Percentiles rank a stretch among this genome's conserved stretches.
Evolutionary conservation across 495 filamentous ascomycete species (phyloP).

Genomic region (Echria macrotheca): DNA sequence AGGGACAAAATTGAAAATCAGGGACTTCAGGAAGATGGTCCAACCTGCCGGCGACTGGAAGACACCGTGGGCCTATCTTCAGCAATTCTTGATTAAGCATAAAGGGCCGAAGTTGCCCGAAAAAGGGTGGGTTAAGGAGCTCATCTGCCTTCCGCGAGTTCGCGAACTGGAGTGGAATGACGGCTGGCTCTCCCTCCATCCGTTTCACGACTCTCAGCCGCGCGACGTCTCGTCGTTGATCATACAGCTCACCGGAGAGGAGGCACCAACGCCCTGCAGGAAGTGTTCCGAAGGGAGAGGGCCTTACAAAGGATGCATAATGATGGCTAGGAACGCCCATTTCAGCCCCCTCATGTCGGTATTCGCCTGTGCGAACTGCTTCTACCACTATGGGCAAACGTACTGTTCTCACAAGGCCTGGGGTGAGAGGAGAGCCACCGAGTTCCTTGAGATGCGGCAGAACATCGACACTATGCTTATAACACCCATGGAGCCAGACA

Average conservation of each 20-base stretch:
- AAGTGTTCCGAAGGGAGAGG: constrained; percentile 24
- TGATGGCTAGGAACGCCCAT: constrained; percentile 20
- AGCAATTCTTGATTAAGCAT: constrained; percentile 16
- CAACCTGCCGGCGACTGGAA: no score
- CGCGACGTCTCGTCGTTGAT: constrained; percentile 29
- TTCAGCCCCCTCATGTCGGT: constrained; percentile 6
- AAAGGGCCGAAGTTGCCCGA: constrained; percentile 11
- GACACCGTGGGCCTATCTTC: constrained; percentile 20
- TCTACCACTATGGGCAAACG: constrained; percentile 25
- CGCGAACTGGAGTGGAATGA: constrained; percentile 23
- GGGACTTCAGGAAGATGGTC: no score
- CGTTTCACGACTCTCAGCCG: constrained; percentile 18
- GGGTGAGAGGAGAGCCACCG: constrained; percentile 14
- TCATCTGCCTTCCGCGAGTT: constrained; percentile 19
- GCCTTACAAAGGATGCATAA: constrained; percentile 26
- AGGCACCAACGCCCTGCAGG: constrained; percentile 20
- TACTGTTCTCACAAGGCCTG: constrained; percentile 25
- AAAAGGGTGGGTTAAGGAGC: constrained; percentile 9
- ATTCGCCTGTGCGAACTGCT: constrained; percentile 29
- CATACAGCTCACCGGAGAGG: constrained; percentile 26
- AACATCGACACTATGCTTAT: not conserved
- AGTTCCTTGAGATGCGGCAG: not conserved
- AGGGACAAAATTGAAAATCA: no score
- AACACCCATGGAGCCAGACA: no score
- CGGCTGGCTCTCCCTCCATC: constrained; percentile 5